Percentiles rank a stretch among this genome's conserved stretches.
Evolutionary conservation across 345 rosid species (phyloP).

Genomic region (Syzygium oleosum): DNA sequence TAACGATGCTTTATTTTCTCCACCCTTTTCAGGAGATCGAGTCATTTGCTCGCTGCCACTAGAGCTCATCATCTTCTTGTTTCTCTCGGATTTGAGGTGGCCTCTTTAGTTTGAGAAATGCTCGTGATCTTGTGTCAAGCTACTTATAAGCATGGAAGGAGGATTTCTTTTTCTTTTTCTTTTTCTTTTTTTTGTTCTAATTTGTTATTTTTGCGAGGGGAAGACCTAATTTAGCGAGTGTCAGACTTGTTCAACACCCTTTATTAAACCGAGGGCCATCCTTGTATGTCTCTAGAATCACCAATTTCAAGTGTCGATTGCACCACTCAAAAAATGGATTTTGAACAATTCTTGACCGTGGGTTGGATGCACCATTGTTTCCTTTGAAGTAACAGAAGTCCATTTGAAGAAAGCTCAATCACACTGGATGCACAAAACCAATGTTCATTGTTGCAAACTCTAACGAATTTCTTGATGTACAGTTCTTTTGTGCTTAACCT

Average conservation of each 20-base stretch:
- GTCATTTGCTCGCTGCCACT: neutral
- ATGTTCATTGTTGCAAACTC: neutral
- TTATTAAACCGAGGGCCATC: neutral
- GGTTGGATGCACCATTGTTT: neutral
- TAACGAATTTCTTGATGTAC: neutral
- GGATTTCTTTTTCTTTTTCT: neutral
- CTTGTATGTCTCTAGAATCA: neutral
- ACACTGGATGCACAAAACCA: accelerated
- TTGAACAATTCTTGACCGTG: neutral
- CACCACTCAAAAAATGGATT: neutral
- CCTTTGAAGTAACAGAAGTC: neutral
- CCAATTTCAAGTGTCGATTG: neutral
- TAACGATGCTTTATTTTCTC: neutral
- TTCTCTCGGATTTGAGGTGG: neutral
- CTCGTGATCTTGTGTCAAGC: neutral
- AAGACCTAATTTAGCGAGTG: neutral
- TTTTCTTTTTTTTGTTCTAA: neutral
- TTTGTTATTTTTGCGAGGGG: neutral
- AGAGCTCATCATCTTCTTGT: neutral
- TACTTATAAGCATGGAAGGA: neutral
- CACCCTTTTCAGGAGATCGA: neutral
- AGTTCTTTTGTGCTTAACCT: neutral
- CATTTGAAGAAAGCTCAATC: neutral
- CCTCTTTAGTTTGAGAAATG: neutral
- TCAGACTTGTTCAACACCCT: neutral